Evolutionary conservation across 108 stramenopile genomes (phyloP).

Genomic region (Discostella pseudostelligera): DNA sequence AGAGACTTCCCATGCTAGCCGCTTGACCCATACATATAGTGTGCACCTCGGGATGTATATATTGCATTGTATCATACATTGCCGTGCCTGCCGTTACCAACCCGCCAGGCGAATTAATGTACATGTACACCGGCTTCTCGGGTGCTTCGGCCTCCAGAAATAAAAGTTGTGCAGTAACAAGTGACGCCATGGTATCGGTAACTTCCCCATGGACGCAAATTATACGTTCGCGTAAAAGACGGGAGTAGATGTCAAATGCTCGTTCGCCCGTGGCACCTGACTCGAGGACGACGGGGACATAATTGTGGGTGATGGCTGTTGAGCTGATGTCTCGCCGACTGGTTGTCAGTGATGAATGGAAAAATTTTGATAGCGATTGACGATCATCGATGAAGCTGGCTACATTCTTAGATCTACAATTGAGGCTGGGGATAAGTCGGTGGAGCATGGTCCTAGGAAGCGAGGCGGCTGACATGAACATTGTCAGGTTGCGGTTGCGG

Average conservation of each 20-base stretch:
- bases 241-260: conserved; percentile 92
- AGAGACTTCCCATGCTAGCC: conserved; percentile 90
- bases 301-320: conserved; percentile 12
- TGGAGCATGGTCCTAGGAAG: conserved; percentile 3
- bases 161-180: conserved; percentile 93
- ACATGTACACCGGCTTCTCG: conserved; percentile 86
- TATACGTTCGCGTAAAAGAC: conserved; percentile 94
- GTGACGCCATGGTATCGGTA: conserved; percentile 84
- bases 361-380: neutral
- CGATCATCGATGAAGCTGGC: neutral
- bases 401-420: neutral
- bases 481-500: too few species aligned
- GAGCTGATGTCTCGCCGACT: conserved; percentile 25
- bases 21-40: conserved; percentile 99
- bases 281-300: conserved; percentile 56
- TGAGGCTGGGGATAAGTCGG: conserved; percentile 5
- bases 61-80: conserved; percentile 98
- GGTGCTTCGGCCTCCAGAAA: conserved; percentile 93
- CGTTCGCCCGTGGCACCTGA: conserved; percentile 74
- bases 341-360: neutral
- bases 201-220: conserved; percentile 94
- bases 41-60: conserved; percentile 86
- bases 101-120: conserved; percentile 94
- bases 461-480: conserved; percentile 8
- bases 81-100: conserved; percentile 92